Evolutionary conservation across 1,284 basidiomycete genomes (phyloP).

Genomic region (Sporisorium scitamineum): DNA sequence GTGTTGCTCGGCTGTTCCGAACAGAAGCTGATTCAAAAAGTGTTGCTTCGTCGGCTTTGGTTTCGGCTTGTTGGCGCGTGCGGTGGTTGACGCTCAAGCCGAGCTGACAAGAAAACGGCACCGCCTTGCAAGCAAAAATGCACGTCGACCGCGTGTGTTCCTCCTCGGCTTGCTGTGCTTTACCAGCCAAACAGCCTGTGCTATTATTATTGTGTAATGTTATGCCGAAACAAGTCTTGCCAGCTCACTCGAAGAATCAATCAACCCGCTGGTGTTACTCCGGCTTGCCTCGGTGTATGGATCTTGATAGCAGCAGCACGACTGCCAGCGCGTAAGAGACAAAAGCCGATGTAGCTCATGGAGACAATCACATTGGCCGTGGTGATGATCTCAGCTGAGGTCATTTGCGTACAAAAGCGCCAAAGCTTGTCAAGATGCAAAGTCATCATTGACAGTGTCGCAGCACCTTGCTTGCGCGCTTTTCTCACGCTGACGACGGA

Average conservation of each 20-base stretch:
- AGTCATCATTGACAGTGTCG: constrained; percentile 3
- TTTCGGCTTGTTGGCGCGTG: constrained; percentile 39
- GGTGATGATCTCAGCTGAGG: too few species aligned
- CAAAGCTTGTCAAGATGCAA: background rate
- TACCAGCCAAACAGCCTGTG: background rate
- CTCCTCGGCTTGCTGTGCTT: background rate
- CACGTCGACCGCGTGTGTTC: constrained; percentile 8
- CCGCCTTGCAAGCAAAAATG: too few species aligned
- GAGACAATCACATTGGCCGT: too few species aligned
- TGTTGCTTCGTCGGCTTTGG: constrained; percentile 1
- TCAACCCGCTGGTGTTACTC: background rate
- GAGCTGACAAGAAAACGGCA: constrained; percentile 17
- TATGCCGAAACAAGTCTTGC: background rate
- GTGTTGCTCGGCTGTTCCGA: constrained; percentile 14
- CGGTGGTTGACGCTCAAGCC: constrained; percentile 3
- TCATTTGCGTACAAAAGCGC: too few species aligned
- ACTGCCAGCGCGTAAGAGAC: background rate
- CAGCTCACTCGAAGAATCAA: too few species aligned
- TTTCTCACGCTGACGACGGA: constrained; percentile 4
- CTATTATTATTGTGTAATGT: background rate
- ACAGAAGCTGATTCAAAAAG: background rate
- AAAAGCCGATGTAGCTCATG: background rate
- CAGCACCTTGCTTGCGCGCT: background rate
- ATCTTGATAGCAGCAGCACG: background rate
- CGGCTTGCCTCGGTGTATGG: too few species aligned